Evolutionary conservation across 139 green algal genomes (phyloP).

Genomic region (Chlamydomonas eustigma): DNA sequence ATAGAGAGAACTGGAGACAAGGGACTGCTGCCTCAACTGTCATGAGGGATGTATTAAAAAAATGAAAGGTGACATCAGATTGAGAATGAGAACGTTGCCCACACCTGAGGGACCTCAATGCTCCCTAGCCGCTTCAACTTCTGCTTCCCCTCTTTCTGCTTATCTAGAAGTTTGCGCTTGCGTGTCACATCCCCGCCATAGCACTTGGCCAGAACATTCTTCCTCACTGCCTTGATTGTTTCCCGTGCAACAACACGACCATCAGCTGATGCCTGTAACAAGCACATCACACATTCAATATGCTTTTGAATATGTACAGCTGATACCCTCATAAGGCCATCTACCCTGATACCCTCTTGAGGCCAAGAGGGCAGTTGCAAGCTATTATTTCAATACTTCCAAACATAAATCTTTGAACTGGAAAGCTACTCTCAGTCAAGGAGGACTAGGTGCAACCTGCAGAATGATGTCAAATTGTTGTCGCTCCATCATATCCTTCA

Average conservation of each 20-base stretch:
- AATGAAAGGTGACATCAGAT: not conserved
- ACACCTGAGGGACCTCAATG: conserved; percentile 43
- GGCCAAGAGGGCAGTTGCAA: too few relatives aligned
- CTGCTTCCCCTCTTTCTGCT: conserved; percentile 87
- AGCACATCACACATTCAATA: not conserved
- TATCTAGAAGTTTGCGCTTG: conserved; percentile 84
- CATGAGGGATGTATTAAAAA: too few relatives aligned
- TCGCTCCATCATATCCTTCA: conserved; percentile 63
- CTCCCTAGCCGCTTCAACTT: conserved; percentile 67
- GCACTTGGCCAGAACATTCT: conserved; percentile 70
- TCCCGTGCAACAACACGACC: conserved; percentile 71
- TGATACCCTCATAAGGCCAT: not conserved
- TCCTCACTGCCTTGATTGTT: conserved; percentile 68
- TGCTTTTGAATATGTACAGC: not conserved
- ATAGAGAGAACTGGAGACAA: too few relatives aligned
- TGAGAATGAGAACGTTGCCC: not conserved
- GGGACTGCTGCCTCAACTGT: too few relatives aligned
- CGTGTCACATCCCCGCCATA: conserved; percentile 68
- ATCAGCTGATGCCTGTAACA: conserved; percentile 60
- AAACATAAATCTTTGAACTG: too few relatives aligned
- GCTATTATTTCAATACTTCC: too few relatives aligned
- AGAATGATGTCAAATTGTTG: conserved; percentile 78
- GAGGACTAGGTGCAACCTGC: too few relatives aligned
- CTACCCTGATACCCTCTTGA: too few relatives aligned
- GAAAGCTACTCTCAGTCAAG: too few relatives aligned